A percentile compares a stretch with the other conserved stretches of the same genome.
These are phyloP conservation scores for Solanum tarijense DNA, from an alignment of 257 asterid species.

Conservation along the genomic window DNA sequence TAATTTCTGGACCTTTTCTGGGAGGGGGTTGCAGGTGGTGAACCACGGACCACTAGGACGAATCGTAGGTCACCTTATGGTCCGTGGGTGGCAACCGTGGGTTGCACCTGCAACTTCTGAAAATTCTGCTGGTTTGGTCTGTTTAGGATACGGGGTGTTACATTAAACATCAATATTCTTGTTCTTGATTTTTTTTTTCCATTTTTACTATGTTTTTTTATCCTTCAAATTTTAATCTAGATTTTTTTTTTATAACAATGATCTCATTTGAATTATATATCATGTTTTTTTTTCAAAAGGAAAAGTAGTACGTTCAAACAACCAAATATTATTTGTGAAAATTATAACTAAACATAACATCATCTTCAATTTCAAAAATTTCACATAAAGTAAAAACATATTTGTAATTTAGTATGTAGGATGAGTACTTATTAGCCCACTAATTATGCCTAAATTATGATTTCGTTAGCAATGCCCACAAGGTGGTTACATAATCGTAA, in stretches of 20 bases:
- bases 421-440: conserved; percentile 12
- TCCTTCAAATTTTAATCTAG: neutral
- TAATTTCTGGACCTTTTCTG: too few species aligned
- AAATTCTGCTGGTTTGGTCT: too few species aligned
- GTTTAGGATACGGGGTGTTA: too few species aligned
- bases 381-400: too few species aligned
- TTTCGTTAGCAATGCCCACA: neutral
- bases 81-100: too few species aligned
- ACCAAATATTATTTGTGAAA: neutral
- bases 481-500: neutral
- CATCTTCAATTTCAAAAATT: neutral
- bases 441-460: conserved; percentile 8
- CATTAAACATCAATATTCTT: neutral
- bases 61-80: too few species aligned
- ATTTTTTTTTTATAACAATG: neutral
- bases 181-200: neutral
- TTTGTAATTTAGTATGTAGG: neutral
- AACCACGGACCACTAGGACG: too few species aligned
- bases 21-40: too few species aligned
- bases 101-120: too few species aligned
- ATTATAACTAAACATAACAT: neutral
- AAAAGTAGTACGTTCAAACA: neutral
- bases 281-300: neutral
- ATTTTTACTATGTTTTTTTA: neutral
- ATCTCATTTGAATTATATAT: neutral